Conservation (phyloP, 192 early-diverging fungal genomes). For the Helicostylum pulchrum region DNA sequence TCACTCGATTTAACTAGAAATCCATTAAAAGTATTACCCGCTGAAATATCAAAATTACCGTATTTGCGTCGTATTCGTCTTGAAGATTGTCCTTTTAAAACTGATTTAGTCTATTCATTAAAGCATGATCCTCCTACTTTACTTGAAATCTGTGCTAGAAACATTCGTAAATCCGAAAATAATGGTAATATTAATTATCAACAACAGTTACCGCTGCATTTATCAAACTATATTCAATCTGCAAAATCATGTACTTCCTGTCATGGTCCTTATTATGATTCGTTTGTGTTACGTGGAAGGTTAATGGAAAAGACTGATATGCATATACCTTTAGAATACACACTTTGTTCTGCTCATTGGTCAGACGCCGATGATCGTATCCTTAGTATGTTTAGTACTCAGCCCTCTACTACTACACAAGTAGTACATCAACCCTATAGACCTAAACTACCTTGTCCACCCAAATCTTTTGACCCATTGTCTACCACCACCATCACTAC, state of each 20-base stretch:
- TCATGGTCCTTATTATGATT: conserved; percentile 76
- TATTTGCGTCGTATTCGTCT: conserved; percentile 57
- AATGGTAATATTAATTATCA: neutral
- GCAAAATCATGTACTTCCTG: conserved; percentile 70
- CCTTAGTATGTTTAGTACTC: conserved; percentile 46
- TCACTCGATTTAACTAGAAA: conserved; percentile 67
- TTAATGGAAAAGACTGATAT: conserved; percentile 58
- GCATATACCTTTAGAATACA: conserved; percentile 60
- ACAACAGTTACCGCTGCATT: conserved; percentile 33
- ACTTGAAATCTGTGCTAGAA: conserved; percentile 71
- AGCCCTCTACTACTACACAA: neutral
- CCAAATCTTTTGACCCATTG: neutral
- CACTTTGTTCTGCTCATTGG: conserved; percentile 74
- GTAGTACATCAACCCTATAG: neutral
- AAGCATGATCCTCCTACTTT: conserved; percentile 56
- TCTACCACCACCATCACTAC: no score
- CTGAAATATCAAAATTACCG: conserved; percentile 68
- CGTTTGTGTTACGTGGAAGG: conserved; percentile 55
- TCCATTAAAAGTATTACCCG: conserved; percentile 65
- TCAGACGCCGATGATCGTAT: conserved; percentile 63
- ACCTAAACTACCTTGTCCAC: neutral
- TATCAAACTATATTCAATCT: conserved; percentile 63
- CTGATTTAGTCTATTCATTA: conserved; percentile 34
- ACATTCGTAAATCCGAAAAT: conserved; percentile 37
- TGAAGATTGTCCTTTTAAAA: conserved; percentile 53